Base-by-base conservation (phyloP, 108 stramenopile species). In the Cyclostephanos invisitatus region DNA sequence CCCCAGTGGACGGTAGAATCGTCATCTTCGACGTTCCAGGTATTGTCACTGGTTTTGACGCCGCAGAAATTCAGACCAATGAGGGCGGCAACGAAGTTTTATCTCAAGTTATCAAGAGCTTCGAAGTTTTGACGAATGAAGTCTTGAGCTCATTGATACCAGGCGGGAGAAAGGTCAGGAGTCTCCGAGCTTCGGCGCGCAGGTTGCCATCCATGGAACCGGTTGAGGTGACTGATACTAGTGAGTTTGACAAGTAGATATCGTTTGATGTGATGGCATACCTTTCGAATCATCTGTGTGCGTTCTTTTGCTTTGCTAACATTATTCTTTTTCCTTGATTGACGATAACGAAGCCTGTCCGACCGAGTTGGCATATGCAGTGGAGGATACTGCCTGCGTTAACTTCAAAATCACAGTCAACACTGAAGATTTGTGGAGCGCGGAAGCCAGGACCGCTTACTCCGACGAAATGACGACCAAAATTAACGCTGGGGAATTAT, bases 381-480 rank as follows among this genome's bases (percentile, higher is more conserved):
- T 22, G 5, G 44, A 49, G 29, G 64, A 8, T 3, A 5, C 50
- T 5, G 3, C 20, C 46, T 65, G 64, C 24, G 47, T 65, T 11
- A 65, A 65, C 64, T 65, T 65, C 47, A 65, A 42, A 7, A 35
- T 65, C 15, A 44, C 17, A 1, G 48, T 65, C 64, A 15, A 25
- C 4, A n/a, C 64, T 48, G 38, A 11, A 8, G 46, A 28, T 2
- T 64, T 27, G 46, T n/a, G n/a, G n/a, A 44, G 32, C 64, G 29
- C 15, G 49, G 46, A 65, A 40, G 37, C 17, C 10, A 21, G 18
- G 0, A 5, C 64, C n/a, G 24, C 64, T 18, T 65, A 49, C 46
- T 11, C 48, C 6, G 64, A 32, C 5, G 20, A 65, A 4, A 46
- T 65, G 22, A 7, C 29, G 27, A 25, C 29, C 37, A 21, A 46